Base-by-base conservation (phyloP, 306 rosid genomes). In the Lotus japonicus region DNA sequence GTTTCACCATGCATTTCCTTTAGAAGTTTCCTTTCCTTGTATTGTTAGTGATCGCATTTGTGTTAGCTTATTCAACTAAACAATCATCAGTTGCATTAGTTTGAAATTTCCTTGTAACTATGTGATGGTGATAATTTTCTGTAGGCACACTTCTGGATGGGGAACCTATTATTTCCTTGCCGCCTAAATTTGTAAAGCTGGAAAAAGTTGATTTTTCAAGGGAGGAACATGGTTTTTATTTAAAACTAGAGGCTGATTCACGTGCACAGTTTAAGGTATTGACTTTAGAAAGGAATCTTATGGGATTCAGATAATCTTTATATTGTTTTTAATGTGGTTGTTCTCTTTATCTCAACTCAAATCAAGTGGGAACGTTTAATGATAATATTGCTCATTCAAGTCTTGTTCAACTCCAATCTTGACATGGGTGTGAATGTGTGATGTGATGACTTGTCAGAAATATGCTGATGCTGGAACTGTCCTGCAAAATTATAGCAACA, bases 401-500 rank as follows among this genome's bases (percentile, higher is more conserved):
- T 50, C 35, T 48, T 26, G 2, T 26, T 26, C 4, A 26, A 26
- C 31, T 26, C 31, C 31, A 26, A 3, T 26, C 31, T 2, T 26
- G 31, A 26, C 31, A 26, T 26, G 31, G 31, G 31, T 26, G 31
- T 26, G 31, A 26, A 4, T 3, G 31, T 26, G 31, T 26, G 31
- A 26, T 26, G 31, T 26, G 31, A 26, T 26, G 31, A 2, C 4
- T 26, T 66, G 48, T 51, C 10, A 73, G 99, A 77, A 90, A 83
- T 94, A 94, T 59, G 99, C 99, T 16, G 85, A 86, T 58, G 99
- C 99, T 72, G 99, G 99, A 49, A 94, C 99, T n/a, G 99, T 94
- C 64, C 90, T 90, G 84, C 95, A 94, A 82, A 94, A 94, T 80
- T 94, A 94, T 64, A 97, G 90, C 18, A 94, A 94, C 77, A 90